These are phyloP conservation scores for Leptomonas pyrrhocoris DNA, from an alignment of 208 protist species.

Conservation along the genomic window DNA sequence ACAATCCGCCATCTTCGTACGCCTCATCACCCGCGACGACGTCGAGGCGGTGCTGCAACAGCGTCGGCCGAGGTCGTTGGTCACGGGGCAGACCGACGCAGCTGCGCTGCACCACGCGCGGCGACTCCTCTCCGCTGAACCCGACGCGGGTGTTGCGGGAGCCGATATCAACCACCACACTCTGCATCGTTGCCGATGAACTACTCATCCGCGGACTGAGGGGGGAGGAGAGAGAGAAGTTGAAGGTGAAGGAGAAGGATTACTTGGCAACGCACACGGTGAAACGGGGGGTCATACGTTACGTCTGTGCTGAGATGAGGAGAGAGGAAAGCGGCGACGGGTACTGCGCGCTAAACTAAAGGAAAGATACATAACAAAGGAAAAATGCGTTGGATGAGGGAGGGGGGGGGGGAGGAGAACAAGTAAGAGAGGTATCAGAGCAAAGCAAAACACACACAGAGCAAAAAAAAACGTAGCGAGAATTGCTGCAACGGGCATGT, in stretches of 20 bases:
- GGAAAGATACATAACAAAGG: too few relatives aligned
- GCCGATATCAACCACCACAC: constrained; percentile 96
- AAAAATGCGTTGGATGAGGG: background rate
- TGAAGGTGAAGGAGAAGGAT: background rate
- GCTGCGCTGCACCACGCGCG: constrained; percentile 90
- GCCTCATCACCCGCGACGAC: constrained; percentile 75
- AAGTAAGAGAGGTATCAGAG: constrained; percentile 8
- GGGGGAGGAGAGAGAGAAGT: background rate
- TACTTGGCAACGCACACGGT: background rate
- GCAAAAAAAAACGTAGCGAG: background rate
- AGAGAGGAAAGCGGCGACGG: too few relatives aligned
- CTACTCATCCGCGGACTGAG: background rate
- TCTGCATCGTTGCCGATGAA: constrained; percentile 18
- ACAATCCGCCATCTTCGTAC: constrained; percentile 51
- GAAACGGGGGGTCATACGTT: background rate
- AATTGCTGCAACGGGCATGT: too few relatives aligned
- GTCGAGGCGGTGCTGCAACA: constrained; percentile 72
- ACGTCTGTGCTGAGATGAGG: background rate
- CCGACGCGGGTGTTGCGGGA: constrained; percentile 93
- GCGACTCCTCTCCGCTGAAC: constrained; percentile 95
- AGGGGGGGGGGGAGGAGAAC: constrained; percentile 13
- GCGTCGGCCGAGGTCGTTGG: constrained; percentile 48
- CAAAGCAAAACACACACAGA: background rate
- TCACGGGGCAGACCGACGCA: constrained; percentile 77
- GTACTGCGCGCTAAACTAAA: too few relatives aligned